phyloP scores from a whole-genome alignment of 225 moss, liverwort and hornwort genomes.

The Takakia lepidozioides region DNA sequence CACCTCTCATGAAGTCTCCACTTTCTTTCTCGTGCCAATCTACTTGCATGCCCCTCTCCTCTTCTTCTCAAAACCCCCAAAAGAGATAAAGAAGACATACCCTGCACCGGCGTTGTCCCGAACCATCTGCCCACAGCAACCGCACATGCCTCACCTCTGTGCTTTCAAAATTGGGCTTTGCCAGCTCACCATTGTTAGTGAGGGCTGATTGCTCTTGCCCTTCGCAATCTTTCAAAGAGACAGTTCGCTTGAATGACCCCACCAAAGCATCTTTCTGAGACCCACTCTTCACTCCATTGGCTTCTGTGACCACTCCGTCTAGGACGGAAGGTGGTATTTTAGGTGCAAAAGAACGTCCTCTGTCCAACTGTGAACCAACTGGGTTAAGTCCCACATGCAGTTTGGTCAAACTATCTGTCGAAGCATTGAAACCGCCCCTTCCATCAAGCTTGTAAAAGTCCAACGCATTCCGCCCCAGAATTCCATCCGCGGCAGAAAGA shows the following conservation, averaged over 20 bases:
- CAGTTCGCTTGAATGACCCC: no score
- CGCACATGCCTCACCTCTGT: constrained; percentile 54
- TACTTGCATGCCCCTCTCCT: no score
- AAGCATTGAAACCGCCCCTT: constrained; percentile 48
- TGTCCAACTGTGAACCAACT: constrained; percentile 33
- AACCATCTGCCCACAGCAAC: constrained; percentile 67
- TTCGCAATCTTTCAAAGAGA: no score
- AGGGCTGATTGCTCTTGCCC: constrained; percentile 20
- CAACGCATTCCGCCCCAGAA: constrained; percentile 67
- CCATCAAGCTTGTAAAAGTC: constrained; percentile 79
- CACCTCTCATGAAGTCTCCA: no score
- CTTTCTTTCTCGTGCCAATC: no score
- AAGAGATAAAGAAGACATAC: constrained; percentile 24
- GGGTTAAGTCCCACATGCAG: constrained; percentile 31
- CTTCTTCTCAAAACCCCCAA: constrained; percentile 1
- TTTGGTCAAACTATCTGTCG: constrained; percentile 51
- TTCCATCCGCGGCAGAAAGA: constrained; percentile 51
- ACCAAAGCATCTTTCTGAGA: constrained; percentile 29
- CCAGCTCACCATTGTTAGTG: constrained; percentile 10
- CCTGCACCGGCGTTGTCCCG: constrained; percentile 89
- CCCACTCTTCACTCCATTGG: constrained; percentile 23
- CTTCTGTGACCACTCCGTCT: constrained; percentile 14
- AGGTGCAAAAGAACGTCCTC: constrained; percentile 24
- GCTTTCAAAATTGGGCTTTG: constrained; percentile 16
- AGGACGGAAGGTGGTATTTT: constrained; percentile 39